Evolutionary conservation across 306 rosid species (phyloP), one percentile per base, ranked within the genome.

Genomic region (Purshia tridentata): DNA sequence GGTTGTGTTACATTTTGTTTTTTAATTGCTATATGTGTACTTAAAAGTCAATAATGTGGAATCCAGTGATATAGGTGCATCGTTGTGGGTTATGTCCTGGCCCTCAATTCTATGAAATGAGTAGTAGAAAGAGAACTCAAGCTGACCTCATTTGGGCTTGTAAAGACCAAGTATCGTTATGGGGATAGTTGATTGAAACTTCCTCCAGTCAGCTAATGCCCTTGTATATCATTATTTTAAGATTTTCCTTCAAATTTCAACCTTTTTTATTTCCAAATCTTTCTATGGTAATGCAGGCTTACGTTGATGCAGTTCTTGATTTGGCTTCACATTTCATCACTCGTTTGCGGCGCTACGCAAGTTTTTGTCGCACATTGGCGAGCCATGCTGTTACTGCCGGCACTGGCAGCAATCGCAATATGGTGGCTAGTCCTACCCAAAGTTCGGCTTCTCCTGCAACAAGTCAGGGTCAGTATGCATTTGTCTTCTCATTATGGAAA

Each of bases 301-400:
- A 94, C 59, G 99, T 91, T 63, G 99, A 94, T 81, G 88, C 99
- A 35, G 84, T 94, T 80, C 99, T 94, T 81, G 99, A 94, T 90
- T 85, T 94, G 69, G 99, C 99, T 80, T 91, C 99, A 45, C 99
- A 94, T 83, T 94, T 94, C 82, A 91, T 94, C 72, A 94, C 99
- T 63, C 97, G 99, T 14, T 79, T 94, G 84, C 86, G 99, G 66
- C 99, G 99, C 23, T 94, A 94, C 82, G 99, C 99, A 51, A 94
- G 99, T 87, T 94, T 94, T 82, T 94, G 99, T 45, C 99, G 99
- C 76, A 94, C 99, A 73, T 80, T 94, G 86, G 99, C 99, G 29
- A 91, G 93, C 84, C 99, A 94, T 83, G 93, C 99, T 78, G 94
- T 88, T 70, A 91, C 94, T 76, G 90, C 97, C 15, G 91, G 99